Conservation (phyloP, 306 rosid species). For the Corylus heterophylla region DNA sequence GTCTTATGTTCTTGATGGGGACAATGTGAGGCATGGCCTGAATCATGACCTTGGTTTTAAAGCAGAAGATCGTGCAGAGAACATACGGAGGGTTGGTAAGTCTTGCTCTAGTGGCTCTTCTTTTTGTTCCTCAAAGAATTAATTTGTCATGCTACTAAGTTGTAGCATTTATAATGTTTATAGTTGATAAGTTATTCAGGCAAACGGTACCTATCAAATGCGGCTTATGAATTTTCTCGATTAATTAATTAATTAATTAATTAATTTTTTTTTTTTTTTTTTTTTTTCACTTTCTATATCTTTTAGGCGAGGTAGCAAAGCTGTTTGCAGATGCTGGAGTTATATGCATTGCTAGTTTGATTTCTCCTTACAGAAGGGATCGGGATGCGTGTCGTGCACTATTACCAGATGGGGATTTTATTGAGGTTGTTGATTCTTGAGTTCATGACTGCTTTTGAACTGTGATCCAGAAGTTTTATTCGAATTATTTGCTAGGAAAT, state of each 20-base stretch:
- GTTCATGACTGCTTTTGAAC: constrained; percentile 11
- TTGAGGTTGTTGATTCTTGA: constrained; percentile 60
- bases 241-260: not conserved
- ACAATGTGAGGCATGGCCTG: constrained; percentile 93
- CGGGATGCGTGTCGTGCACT: constrained; percentile 89
- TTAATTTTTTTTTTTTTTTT: not conserved
- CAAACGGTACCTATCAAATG: not conserved
- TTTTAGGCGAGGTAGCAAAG: constrained; percentile 90
- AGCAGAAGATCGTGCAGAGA: constrained; percentile 92
- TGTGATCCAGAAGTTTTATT: constrained; percentile 20
- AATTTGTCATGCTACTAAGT: not conserved
- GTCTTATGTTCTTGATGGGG: constrained; percentile 90
- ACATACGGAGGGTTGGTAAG: constrained; percentile 88
- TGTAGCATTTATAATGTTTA: constrained; percentile 7
- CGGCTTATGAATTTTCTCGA: not conserved
- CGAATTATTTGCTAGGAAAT: not conserved
- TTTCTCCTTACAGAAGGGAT: constrained; percentile 87
- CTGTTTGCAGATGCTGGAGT: constrained; percentile 95
- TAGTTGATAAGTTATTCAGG: not conserved
- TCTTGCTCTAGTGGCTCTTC: constrained; percentile 3
- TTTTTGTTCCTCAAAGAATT: not conserved
- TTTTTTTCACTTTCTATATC: not conserved
- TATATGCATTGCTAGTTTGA: constrained; percentile 88
- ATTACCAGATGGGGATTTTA: constrained; percentile 77
- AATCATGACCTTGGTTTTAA: constrained; percentile 83